These are phyloP conservation scores for Lactarius vividus DNA, from an alignment of 768 basidiomycete species.

Conservation along the genomic window DNA sequence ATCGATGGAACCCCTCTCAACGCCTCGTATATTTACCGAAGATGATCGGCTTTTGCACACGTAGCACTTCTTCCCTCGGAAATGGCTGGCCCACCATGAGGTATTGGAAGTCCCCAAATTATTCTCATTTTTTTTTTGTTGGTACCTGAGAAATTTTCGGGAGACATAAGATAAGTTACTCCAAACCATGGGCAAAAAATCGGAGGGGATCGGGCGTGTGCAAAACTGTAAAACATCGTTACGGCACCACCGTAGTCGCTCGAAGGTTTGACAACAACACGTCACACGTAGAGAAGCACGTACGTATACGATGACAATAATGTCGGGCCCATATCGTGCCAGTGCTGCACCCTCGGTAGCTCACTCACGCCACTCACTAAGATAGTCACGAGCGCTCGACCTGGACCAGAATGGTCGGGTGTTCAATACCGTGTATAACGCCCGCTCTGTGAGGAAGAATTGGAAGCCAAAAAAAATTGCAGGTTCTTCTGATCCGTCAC, in stretches of 20 bases:
- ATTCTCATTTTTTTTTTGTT: neutral
- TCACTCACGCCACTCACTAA: neutral
- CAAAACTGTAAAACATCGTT: neutral
- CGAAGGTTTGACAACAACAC: neutral
- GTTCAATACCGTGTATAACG: neutral
- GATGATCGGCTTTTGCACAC: neutral
- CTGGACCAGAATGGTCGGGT: neutral
- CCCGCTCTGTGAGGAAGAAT: neutral
- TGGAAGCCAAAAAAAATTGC: neutral
- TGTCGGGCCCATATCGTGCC: neutral
- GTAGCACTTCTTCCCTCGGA: neutral
- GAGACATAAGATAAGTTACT: neutral
- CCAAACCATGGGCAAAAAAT: neutral
- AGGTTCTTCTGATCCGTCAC: neutral
- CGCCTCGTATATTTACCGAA: neutral
- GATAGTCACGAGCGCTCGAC: neutral
- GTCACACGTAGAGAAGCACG: neutral
- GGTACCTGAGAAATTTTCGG: neutral
- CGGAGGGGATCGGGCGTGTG: neutral
- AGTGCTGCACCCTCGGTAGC: neutral
- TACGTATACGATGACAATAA: neutral
- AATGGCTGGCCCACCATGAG: neutral
- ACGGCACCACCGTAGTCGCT: neutral
- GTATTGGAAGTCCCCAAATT: neutral
- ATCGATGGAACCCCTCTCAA: neutral